Base-by-base conservation (phyloP, 2,329 filamentous ascomycete species). In the Talaromyces pinophilus region DNA sequence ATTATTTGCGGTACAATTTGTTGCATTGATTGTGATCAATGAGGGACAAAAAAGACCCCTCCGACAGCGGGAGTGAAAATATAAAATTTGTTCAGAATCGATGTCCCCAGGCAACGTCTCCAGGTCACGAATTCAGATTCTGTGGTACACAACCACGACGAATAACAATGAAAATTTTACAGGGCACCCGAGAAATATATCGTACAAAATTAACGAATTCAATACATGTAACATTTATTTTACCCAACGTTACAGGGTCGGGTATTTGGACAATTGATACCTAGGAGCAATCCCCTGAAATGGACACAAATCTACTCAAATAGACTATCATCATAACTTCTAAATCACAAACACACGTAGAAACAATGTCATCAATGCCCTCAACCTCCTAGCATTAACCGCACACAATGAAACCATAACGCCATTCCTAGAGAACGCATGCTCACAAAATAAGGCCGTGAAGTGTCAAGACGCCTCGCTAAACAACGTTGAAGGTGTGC, bases 401-500 rank as follows among this genome's bases (percentile, higher is more conserved):
- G 17, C 15, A 62, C 3, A 50, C 2, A 38, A 46, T 68, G 63
- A 62, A 64, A 66, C 64, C 70, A 28, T 30, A 72, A 75, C 75
- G 76, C 76, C 76, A 63, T 72, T 68, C 70, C 64, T 22, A 42
- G 42, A 63, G 40, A 63, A 46, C 35, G 6, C 6, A 57, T 57
- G 48, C 59, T 42, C 25, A n/a, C 19, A 66, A 59, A 54, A 38
- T 61, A 66, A 59, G 71, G 67, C 69, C 63, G 55, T 64, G 30
- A 66, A 67, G 68, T 68, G 68, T 71, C 62, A 59, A 69, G 77
- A 79, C 77, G 71, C 75, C 76, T 69, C 70, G 71, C 74, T 79
- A 79, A 79, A 76, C 74, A 70, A 76, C 73, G 59, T 75, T 78
- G 72, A 82, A 81, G 60, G 75, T 70, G 73, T 79, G 78, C 72